Percentiles rank a stretch among this genome's conserved stretches.
These are phyloP conservation scores for Calocybe indica DNA, from an alignment of 768 basidiomycete genomes.

Conservation along the genomic window DNA sequence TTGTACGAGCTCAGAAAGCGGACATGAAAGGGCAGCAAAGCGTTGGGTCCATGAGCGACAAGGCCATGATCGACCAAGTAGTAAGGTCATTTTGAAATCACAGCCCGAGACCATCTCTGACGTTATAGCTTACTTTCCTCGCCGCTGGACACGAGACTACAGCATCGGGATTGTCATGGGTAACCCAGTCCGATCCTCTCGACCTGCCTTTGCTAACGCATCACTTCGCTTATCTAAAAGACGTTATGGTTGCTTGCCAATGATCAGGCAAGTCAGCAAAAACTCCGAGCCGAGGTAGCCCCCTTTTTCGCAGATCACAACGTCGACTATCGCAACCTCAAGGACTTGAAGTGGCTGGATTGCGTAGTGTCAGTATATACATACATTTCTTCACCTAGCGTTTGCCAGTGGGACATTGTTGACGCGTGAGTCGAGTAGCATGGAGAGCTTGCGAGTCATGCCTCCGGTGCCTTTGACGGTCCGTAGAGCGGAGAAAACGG, in stretches of 20 bases:
- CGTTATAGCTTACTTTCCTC: constrained; percentile 37
- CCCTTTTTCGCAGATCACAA: constrained; percentile 26
- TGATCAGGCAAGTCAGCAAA: constrained; percentile 40
- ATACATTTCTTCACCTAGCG: not conserved
- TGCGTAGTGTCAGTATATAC: constrained; percentile 29
- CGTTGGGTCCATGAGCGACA: constrained; percentile 33
- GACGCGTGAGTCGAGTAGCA: constrained; percentile 16
- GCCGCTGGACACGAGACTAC: constrained; percentile 43
- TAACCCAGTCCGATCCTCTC: constrained; percentile 9
- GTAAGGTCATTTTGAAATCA: constrained; percentile 18
- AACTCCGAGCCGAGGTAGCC: constrained; percentile 46
- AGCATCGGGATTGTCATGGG: constrained; percentile 46
- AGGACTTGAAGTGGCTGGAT: constrained; percentile 33
- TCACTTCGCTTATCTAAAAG: constrained; percentile 13
- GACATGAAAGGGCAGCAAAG: constrained; percentile 23
- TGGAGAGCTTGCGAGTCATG: constrained; percentile 37
- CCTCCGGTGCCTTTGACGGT: constrained; percentile 38
- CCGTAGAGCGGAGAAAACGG: constrained; percentile 30
- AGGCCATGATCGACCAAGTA: constrained; percentile 47
- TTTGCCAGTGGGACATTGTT: not conserved
- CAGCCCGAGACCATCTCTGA: not conserved
- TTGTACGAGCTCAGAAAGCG: constrained; percentile 39
- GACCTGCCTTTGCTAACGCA: not conserved
- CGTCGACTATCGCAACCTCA: constrained; percentile 32
- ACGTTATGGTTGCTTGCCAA: constrained; percentile 51